Evolutionary conservation across 345 rosid species (phyloP), one percentile per base, ranked within the genome.

Genomic region (Pistacia vera): DNA sequence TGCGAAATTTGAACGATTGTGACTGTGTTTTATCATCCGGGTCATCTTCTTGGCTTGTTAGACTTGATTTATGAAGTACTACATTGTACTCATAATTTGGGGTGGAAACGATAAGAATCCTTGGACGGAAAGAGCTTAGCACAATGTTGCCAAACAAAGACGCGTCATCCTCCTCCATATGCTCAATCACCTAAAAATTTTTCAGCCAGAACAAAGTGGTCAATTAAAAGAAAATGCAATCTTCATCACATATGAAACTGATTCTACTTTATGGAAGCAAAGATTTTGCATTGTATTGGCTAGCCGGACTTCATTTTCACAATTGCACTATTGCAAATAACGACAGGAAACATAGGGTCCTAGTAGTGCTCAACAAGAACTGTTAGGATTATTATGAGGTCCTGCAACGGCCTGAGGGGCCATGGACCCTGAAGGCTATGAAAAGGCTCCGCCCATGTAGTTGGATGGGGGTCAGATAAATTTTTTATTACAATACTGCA

Each of bases 141-240:
- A 90, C 97, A 3, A 81, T 77, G 17, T 87, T 87, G 33, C 98
- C 99, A 63, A 93, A 96, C 56, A 77, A 36, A 76, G 74, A 72
- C 44, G 98, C 97, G 67, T 91, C 86, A 16, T 92, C 95, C 81
- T 96, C 99, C 84, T 96, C 99, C 92, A 96, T 93, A 78, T 93
- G 98, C 83, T 96, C 99, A 76, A 93, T 96, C 11, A 96, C 98
- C 99, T 93, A 69, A 6, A 30, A 79, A 66, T 54, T 68, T 71
- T 41, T 16, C 74, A 75, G 62, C 48, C 44, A 18, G 2, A 8
- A 63, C 55, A 68, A 60, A 9, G 30, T 51, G 3, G 25, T 11
- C 36, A 79, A 66, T 9, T 28, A 35, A 20, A n/a, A 30, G 17
- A 33, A 70, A 61, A 14, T 8, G n/a, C 17, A 20, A 69, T 59